These are phyloP conservation scores for Yamadazyma diospyri DNA, from an alignment of 1,139 yeast species.

Conservation along the genomic window DNA sequence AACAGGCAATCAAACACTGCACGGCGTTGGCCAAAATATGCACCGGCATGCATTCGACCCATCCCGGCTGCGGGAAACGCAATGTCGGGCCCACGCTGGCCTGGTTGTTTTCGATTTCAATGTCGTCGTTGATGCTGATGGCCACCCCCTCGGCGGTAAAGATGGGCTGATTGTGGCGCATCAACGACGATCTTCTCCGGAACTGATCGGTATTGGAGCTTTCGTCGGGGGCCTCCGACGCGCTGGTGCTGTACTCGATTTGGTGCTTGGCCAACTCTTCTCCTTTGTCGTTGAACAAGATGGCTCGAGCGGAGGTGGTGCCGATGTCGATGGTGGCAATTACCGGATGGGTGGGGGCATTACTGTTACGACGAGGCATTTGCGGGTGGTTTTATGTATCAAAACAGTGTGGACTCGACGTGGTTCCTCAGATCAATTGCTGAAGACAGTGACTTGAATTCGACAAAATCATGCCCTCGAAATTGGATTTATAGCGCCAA, in stretches of 20 bases:
- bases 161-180: conserved; percentile 53
- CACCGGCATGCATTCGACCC: conserved; percentile 94
- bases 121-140: conserved; percentile 52
- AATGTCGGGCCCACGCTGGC: conserved; percentile 65
- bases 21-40: conserved; percentile 82
- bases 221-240: conserved; percentile 49
- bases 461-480: too few species aligned
- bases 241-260: conserved; percentile 81
- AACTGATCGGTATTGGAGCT: conserved; percentile 47
- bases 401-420: too few species aligned
- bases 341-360: conserved; percentile 45
- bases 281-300: conserved; percentile 71
- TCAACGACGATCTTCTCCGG: conserved; percentile 47
- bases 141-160: conserved; percentile 76
- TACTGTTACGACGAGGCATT: conserved; percentile 42
- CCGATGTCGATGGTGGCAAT: conserved; percentile 86
- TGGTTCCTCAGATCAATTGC: too few species aligned
- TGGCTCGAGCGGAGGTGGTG: conserved; percentile 91
- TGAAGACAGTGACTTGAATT: too few species aligned
- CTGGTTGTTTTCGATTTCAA: conserved; percentile 59
- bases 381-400: not conserved
- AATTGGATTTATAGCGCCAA: too few species aligned
- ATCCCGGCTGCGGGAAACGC: conserved; percentile 74
- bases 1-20: conserved; percentile 66
- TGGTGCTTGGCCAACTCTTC: conserved; percentile 83